phyloP scores from a whole-genome alignment of 768 basidiomycete genomes.

The Termitomyces sp. region DNA sequence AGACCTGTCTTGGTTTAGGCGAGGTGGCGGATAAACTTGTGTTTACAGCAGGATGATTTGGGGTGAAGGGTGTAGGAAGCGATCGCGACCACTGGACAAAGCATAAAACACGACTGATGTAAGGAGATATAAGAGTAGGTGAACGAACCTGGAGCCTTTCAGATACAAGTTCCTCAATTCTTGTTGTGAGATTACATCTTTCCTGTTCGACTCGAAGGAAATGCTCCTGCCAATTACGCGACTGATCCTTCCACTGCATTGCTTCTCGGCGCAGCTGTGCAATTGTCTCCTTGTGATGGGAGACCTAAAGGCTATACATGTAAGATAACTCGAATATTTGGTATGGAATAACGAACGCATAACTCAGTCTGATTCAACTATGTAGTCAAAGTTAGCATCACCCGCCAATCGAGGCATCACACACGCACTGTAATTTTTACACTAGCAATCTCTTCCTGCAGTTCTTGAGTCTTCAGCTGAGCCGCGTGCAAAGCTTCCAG shows the following conservation, averaged over 20 bases:
- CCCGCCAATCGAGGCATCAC: not conserved
- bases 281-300: conserved; percentile 56
- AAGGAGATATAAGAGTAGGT: not conserved
- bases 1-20: conserved; percentile 22
- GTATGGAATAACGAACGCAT: conserved; percentile 33
- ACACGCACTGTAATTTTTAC: conserved; percentile 43
- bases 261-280: conserved; percentile 58
- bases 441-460: conserved; percentile 36
- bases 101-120: conserved; percentile 1
- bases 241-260: conserved; percentile 70
- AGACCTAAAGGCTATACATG: conserved; percentile 31
- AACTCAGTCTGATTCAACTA: conserved; percentile 53
- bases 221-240: conserved; percentile 75
- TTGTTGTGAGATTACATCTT: conserved; percentile 48
- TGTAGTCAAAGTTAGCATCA: conserved; percentile 9
- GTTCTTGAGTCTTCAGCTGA: conserved; percentile 40
- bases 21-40: conserved; percentile 22
- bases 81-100: conserved; percentile 11
- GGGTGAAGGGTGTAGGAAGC: conserved; percentile 24
- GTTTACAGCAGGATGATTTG: conserved; percentile 23
- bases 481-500: conserved; percentile 38
- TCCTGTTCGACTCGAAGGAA: conserved; percentile 72
- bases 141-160: conserved; percentile 41
- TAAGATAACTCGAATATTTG: not conserved
- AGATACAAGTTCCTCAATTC: conserved; percentile 53